Evolutionary conservation across 192 early-diverging fungal species (phyloP), one percentile per base, ranked within the genome.

Genomic region (Backusella tuberculispora): DNA sequence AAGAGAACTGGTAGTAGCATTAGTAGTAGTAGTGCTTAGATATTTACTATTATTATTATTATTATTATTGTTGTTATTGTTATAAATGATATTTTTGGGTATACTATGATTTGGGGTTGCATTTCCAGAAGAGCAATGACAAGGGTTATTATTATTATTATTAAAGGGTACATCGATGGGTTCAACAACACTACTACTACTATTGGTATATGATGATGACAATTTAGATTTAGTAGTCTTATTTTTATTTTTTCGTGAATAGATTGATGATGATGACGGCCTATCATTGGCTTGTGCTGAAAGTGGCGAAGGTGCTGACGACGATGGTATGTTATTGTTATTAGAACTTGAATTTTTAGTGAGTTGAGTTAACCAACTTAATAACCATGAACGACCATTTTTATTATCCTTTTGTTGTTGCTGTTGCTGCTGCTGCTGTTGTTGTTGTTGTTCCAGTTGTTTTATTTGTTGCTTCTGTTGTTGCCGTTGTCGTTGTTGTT

Each of bases 331-430:
- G 21, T 60, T 26, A 60, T 60, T 60, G 13, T 26, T 26, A 21
- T 50, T 60, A 60, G 19, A 10, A 26, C 26, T 60, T 26, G 53
- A 60, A 24, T 60, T 37, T 19, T n/a, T 42, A 10, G 66, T 67
- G 17, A 67, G n/a, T 67, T 67, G 66, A 12, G 66, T 24, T 42
- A 67, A 21, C 66, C 66, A 67, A 40, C 12, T 42, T 19, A 67
- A 1, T 43, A 67, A 19, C 66, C 66, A 67, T 21, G 66, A 67
- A 8, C 38, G 37, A 13, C 41, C 19, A 43, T 41, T 67, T 42
- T 67, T 67, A 38, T 24, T 67, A 60, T 26, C 26, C 9, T 60
- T 24, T 60, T 60, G 21, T 60, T 60, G 53, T 60, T 24, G 50
- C 17, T 53, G 53, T 46, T 46, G 45, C n/a, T n/a, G n/a, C 21